These are phyloP conservation scores for Dendrothele bispora DNA, from an alignment of 768 basidiomycete genomes.

Conservation along the genomic window DNA sequence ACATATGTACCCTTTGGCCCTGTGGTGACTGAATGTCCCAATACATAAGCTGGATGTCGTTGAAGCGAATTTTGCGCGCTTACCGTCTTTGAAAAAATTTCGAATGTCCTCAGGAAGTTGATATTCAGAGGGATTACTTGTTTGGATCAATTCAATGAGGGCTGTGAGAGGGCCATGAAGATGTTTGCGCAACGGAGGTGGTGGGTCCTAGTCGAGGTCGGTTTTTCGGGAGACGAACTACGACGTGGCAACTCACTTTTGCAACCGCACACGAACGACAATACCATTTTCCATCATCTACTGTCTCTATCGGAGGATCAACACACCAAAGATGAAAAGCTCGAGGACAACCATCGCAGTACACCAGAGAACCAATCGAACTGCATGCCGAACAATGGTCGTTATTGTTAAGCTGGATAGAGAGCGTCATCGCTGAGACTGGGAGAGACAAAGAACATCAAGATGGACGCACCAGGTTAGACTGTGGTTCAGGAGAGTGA, in stretches of 20 bases:
- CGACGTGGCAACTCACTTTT: too few species aligned
- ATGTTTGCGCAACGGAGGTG: constrained; percentile 72
- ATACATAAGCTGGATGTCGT: too few species aligned
- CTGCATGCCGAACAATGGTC: constrained; percentile 87
- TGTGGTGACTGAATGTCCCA: constrained; percentile 63
- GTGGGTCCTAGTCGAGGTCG: constrained; percentile 11
- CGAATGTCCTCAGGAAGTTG: constrained; percentile 85
- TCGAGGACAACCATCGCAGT: constrained; percentile 95
- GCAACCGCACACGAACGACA: constrained; percentile 77
- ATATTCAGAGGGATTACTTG: constrained; percentile 75
- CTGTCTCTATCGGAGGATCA: constrained; percentile 89
- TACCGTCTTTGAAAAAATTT: constrained; percentile 85
- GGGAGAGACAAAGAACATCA: constrained; percentile 5
- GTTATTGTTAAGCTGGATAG: constrained; percentile 57
- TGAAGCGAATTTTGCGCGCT: constrained; percentile 27
- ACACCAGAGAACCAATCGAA: constrained; percentile 82
- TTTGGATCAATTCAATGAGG: constrained; percentile 69
- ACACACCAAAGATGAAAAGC: constrained; percentile 97
- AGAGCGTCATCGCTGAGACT: constrained; percentile 3
- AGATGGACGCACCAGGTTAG: constrained; percentile 43
- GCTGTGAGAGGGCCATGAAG: constrained; percentile 68
- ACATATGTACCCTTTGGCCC: constrained; percentile 82
- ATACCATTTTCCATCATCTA: constrained; percentile 86
- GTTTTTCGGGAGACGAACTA: constrained; percentile 48
- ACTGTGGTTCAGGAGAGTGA: constrained; percentile 44